Evolutionary conservation across 495 filamentous ascomycete species (phyloP).

Genomic region (Penicillium canescens): DNA sequence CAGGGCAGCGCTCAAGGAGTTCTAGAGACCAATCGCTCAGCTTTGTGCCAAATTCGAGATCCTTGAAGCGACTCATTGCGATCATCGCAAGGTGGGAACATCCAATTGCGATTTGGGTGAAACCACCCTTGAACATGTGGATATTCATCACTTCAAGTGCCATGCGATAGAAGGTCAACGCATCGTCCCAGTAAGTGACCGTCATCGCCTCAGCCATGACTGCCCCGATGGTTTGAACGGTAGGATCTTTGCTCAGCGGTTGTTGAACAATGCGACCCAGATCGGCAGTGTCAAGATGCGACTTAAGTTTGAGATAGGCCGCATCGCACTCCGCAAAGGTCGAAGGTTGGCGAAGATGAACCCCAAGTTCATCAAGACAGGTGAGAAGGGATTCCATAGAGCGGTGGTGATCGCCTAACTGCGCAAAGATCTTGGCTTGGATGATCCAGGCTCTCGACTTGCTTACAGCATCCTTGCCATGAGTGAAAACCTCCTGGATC

Average conservation of each 20-base stretch:
- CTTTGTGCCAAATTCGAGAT: slow-evolving; percentile 64
- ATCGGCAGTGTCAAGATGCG: slow-evolving; percentile 59
- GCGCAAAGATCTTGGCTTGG: slow-evolving; percentile 72
- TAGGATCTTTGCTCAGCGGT: slow-evolving; percentile 51
- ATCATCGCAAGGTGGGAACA: slow-evolving; percentile 77
- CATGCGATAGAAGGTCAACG: slow-evolving; percentile 73
- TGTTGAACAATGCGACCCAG: slow-evolving; percentile 54
- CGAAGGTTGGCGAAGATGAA: slow-evolving; percentile 62
- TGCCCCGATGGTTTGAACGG: slow-evolving; percentile 64
- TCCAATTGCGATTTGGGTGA: slow-evolving; percentile 73
- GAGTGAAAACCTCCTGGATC: slow-evolving; percentile 61
- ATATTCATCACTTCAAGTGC: slow-evolving; percentile 69
- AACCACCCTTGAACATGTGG: slow-evolving; percentile 63
- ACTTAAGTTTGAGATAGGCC: slow-evolving; percentile 61
- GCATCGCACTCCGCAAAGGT: slow-evolving; percentile 74
- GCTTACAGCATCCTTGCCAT: slow-evolving; percentile 67
- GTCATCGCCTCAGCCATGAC: slow-evolving; percentile 75
- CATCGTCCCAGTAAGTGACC: slow-evolving; percentile 82
- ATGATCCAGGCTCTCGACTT: slow-evolving; percentile 79
- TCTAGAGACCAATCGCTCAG: slow-evolving; percentile 64
- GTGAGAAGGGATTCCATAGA: slow-evolving; percentile 68
- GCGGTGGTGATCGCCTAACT: slow-evolving; percentile 64
- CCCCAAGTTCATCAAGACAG: slow-evolving; percentile 65
- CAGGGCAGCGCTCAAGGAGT: slow-evolving; percentile 64
- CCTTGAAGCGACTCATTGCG: slow-evolving; percentile 69